A percentile compares a stretch with the other conserved stretches of the same genome.
Evolutionary conservation across 192 early-diverging fungal genomes (phyloP).

Genomic region (Entomortierella beljakovae): DNA sequence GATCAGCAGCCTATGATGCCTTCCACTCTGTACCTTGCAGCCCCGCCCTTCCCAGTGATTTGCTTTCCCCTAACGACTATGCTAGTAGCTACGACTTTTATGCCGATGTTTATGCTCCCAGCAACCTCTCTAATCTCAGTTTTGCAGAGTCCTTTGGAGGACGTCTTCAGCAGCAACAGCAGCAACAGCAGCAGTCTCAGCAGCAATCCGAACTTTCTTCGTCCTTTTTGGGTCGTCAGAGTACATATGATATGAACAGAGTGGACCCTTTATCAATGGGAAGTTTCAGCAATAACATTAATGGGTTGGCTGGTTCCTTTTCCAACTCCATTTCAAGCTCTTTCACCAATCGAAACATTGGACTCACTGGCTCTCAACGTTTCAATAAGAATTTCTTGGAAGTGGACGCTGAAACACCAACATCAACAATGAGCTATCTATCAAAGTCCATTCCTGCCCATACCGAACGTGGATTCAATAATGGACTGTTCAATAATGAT

Average conservation of each 20-base stretch:
- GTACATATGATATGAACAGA: slow-evolving; percentile 38
- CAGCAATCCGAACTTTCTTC: slow-evolving; percentile 40
- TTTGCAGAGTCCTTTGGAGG: slow-evolving; percentile 58
- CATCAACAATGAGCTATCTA: slow-evolving; percentile 55
- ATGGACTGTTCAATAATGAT: slow-evolving; percentile 56
- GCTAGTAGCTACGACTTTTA: slow-evolving; percentile 62
- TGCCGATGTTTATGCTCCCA: slow-evolving; percentile 59
- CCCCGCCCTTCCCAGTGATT: slow-evolving; percentile 65
- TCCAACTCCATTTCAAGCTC: slow-evolving; percentile 44
- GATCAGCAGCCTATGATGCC: slow-evolving; percentile 53
- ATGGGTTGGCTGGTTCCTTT: slow-evolving; percentile 47
- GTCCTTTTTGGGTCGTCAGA: slow-evolving; percentile 41
- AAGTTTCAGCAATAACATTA: slow-evolving; percentile 48
- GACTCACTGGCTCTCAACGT: slow-evolving; percentile 48
- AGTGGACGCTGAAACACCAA: slow-evolving; percentile 35
- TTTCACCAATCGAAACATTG: slow-evolving; percentile 41
- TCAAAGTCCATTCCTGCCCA: slow-evolving; percentile 61
- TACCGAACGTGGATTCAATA: slow-evolving; percentile 61
- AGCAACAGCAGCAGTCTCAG: slow-evolving; percentile 54
- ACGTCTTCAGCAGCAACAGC: slow-evolving; percentile 54
- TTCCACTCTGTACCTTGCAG: slow-evolving; percentile 56
- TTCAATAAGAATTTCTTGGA: slow-evolving; percentile 58
- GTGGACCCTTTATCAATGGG: slow-evolving; percentile 53
- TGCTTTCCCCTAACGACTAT: slow-evolving; percentile 67
- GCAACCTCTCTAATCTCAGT: slow-evolving; percentile 54